Evolutionary conservation across 139 green algal species (phyloP).

Genomic region (Chlamydomonas sp.): DNA sequence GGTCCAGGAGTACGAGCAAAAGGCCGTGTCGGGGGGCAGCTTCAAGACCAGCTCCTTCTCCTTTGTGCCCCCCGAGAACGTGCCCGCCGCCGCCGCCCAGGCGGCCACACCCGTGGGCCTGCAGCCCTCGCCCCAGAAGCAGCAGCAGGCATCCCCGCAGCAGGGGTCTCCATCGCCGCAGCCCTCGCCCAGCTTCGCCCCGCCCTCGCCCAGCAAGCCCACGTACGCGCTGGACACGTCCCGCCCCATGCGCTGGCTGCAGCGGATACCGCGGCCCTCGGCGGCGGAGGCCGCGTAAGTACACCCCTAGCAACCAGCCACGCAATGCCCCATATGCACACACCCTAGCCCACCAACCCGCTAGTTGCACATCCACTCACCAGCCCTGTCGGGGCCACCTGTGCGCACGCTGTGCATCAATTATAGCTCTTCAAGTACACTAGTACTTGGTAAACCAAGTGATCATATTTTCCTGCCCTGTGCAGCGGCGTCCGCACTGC

Average conservation of each 20-base stretch:
- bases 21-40: neutral
- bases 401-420: no score
- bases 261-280: conserved; percentile 1
- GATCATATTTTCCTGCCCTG: no score
- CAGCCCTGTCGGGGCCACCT: no score
- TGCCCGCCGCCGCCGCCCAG: neutral
- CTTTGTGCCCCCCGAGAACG: neutral
- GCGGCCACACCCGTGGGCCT: neutral
- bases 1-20: conserved; percentile 42
- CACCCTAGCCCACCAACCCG: no score
- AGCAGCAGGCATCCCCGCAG: neutral
- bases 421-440: no score
- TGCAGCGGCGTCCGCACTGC: no score
- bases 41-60: conserved; percentile 30
- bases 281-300: conserved; percentile 1
- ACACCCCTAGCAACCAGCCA: neutral
- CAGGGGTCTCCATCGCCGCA: neutral
- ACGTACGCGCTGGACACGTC: neutral
- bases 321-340: no score
- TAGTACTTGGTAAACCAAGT: no score
- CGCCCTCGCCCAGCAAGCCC: neutral
- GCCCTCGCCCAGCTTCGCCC: neutral
- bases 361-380: no score
- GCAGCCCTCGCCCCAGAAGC: neutral
- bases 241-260: neutral